Percentiles rank a stretch among this genome's conserved stretches.
phyloP scores from a whole-genome alignment of 768 basidiomycete genomes.

The Auricularia auricula-judae region DNA sequence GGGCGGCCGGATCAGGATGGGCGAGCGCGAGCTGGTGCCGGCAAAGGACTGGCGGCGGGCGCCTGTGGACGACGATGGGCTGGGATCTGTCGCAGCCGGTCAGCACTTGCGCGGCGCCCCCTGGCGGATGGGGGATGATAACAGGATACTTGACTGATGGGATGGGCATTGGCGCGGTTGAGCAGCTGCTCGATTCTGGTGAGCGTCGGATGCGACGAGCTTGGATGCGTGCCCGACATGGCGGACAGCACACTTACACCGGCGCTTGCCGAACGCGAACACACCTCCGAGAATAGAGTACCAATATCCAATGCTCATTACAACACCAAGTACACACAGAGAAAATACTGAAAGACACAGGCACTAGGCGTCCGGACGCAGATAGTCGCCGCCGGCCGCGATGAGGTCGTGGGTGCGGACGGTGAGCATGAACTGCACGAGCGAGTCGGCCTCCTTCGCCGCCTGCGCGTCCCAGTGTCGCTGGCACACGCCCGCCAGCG shows the following conservation, averaged over 20 bases:
- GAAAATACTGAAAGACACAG: neutral
- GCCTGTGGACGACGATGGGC: neutral
- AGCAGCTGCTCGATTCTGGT: neutral
- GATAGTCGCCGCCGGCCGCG: neutral
- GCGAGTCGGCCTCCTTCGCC: constrained; percentile 69
- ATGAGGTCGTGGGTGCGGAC: neutral
- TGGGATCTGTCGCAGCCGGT: neutral
- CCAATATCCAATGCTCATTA: neutral
- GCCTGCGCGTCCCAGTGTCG: constrained; percentile 59
- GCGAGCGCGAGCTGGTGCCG: neutral
- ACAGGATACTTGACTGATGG: neutral
- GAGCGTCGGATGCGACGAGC: neutral
- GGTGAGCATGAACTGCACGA: constrained; percentile 56
- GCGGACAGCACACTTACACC: neutral
- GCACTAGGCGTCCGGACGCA: neutral
- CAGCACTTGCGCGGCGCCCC: constrained; percentile 56
- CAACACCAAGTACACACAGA: neutral
- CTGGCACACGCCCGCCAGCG: constrained; percentile 60
- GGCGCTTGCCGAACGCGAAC: neutral
- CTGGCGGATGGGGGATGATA: constrained; percentile 36
- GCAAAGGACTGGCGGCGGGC: neutral
- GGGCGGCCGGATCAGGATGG: neutral
- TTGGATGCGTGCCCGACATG: neutral
- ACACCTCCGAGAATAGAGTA: too few species aligned
- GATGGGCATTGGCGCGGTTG: neutral